A percentile compares a stretch with the other conserved stretches of the same genome.
Conservation (phyloP, 495 filamentous ascomycete genomes). For the Tuber aestivum region DNA sequence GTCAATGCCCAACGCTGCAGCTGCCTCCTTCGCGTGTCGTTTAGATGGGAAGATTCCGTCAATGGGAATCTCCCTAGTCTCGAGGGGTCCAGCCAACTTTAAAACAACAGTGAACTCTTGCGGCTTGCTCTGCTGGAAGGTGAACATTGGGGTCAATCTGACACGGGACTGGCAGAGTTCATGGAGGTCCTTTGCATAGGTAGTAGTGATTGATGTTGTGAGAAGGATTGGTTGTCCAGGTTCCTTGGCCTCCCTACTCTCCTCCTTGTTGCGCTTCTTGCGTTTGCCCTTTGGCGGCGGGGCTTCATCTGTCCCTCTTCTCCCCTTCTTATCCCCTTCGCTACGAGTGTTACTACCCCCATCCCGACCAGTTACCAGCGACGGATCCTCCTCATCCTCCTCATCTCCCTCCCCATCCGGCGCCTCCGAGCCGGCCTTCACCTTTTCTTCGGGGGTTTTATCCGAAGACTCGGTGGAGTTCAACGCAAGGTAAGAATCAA, state of each 20-base stretch:
- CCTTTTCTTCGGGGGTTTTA: not conserved
- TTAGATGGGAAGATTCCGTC: constrained; percentile 32
- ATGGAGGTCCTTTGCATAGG: constrained; percentile 40
- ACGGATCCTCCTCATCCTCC: not conserved
- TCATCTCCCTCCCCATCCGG: not conserved
- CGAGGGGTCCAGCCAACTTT: constrained; percentile 27
- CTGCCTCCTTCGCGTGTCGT: constrained; percentile 37
- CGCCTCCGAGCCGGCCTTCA: not conserved
- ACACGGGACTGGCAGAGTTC: constrained; percentile 37
- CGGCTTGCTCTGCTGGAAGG: constrained; percentile 23
- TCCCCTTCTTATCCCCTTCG: not conserved
- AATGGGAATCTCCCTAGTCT: constrained; percentile 19
- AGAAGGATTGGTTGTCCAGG: constrained; percentile 27
- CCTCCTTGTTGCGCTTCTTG: not conserved
- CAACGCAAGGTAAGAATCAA: not conserved
- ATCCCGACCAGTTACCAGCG: not conserved
- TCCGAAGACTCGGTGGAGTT: not conserved
- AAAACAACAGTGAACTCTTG: constrained; percentile 30
- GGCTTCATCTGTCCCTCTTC: not conserved
- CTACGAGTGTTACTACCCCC: not conserved
- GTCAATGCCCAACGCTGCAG: constrained; percentile 23
- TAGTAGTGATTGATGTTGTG: constrained; percentile 41
- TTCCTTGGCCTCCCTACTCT: not conserved
- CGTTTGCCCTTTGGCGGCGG: constrained; percentile 2
- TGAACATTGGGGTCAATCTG: constrained; percentile 21